Conservation (phyloP, 2,329 filamentous ascomycete genomes). For the Calonectria multiphialidica region DNA sequence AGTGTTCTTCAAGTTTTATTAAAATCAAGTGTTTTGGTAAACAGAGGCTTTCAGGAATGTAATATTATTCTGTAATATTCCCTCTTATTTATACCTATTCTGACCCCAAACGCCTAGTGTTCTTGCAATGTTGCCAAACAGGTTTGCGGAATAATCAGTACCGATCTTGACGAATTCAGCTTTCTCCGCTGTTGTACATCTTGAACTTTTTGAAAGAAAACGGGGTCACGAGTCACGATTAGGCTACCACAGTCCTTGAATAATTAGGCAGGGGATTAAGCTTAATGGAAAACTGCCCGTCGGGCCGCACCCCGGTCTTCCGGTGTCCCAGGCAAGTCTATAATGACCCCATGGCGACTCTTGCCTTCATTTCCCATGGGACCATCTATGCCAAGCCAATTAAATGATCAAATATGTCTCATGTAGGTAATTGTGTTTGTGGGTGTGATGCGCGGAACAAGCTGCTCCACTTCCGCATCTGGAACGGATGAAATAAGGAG, state of each 20-base stretch:
- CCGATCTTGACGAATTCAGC: background rate
- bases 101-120: background rate
- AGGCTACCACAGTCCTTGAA: too few species aligned
- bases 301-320: background rate
- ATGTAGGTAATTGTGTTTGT: background rate
- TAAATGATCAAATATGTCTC: background rate
- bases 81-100: background rate
- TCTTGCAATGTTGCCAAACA: background rate
- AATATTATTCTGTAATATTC: background rate
- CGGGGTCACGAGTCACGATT: too few species aligned
- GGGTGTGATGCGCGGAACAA: background rate
- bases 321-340: background rate
- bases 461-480: background rate
- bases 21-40: background rate
- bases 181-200: background rate
- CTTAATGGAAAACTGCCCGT: constrained; percentile 1
- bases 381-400: background rate
- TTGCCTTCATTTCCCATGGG: background rate
- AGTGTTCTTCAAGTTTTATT: background rate
- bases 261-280: background rate
- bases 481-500: background rate
- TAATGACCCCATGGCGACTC: background rate
- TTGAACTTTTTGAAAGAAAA: background rate
- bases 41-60: background rate
- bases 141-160: background rate